Conservation (phyloP, 176 grass and related monocot genomes). For the Ananas comosus region DNA sequence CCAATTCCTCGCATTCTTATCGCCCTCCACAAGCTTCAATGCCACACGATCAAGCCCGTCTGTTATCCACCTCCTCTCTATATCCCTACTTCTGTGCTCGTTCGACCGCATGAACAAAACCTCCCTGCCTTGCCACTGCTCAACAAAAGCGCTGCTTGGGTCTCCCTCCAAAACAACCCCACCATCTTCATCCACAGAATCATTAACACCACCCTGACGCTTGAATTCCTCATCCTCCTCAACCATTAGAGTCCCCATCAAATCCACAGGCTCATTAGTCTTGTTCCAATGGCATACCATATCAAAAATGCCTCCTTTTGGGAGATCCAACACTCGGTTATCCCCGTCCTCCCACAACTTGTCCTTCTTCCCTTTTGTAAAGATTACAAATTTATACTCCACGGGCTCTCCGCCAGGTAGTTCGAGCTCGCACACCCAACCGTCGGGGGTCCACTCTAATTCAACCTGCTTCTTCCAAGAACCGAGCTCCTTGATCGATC, state of each 20-base stretch:
- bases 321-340: slow-evolving; percentile 51
- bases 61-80: slow-evolving; percentile 46
- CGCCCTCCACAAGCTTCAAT: slow-evolving; percentile 67
- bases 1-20: slow-evolving; percentile 77
- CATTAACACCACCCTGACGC: slow-evolving; percentile 1
- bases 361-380: slow-evolving; percentile 38
- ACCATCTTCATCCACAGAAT: background rate
- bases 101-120: slow-evolving; percentile 73
- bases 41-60: slow-evolving; percentile 53
- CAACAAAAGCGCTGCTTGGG: slow-evolving; percentile 43
- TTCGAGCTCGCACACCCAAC: slow-evolving; percentile 62
- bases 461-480: slow-evolving; percentile 55
- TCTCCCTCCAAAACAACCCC: slow-evolving; percentile 11
- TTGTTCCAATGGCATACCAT: slow-evolving; percentile 63
- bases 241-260: slow-evolving; percentile 5
- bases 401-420: slow-evolving; percentile 30
- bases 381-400: slow-evolving; percentile 88
- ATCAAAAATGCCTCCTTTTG: slow-evolving; percentile 52
- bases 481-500: slow-evolving; percentile 63
- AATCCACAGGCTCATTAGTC: slow-evolving; percentile 49
- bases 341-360: slow-evolving; percentile 62
- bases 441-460: slow-evolving; percentile 63
- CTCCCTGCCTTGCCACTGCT: slow-evolving; percentile 69
- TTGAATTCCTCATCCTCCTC: slow-evolving; percentile 15
- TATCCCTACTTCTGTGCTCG: slow-evolving; percentile 48